These are phyloP conservation scores for Moniliella sp. DNA, from an alignment of 1,284 basidiomycete genomes.

Conservation along the genomic window DNA sequence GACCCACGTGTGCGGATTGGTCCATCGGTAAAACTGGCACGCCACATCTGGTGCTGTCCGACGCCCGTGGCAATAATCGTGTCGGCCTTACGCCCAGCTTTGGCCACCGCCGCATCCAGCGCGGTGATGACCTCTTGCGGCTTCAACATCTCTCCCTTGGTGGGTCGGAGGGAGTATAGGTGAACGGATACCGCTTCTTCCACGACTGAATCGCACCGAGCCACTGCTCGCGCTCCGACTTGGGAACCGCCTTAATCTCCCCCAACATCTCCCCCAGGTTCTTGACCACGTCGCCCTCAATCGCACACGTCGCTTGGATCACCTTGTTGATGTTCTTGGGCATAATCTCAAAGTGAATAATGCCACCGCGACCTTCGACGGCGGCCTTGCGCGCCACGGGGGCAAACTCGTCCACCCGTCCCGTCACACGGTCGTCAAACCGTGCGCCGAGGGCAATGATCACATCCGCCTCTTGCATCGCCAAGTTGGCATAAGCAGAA, in stretches of 20 bases:
- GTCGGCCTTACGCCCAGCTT: constrained; percentile 56
- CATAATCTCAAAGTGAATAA: constrained; percentile 95
- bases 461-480: constrained; percentile 89
- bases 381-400: constrained; percentile 74
- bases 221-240: constrained; percentile 51
- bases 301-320: constrained; percentile 73
- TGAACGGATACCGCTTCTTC: constrained; percentile 79
- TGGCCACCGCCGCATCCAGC: constrained; percentile 44
- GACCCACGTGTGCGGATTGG: constrained; percentile 62
- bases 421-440: constrained; percentile 94
- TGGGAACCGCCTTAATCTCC: constrained; percentile 32
- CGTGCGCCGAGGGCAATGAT: constrained; percentile 87
- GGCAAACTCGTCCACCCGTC: constrained; percentile 69
- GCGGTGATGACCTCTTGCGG: constrained; percentile 91
- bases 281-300: constrained; percentile 73
- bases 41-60: constrained; percentile 99
- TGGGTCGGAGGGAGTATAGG: constrained; percentile 48
- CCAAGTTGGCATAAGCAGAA: constrained; percentile 82
- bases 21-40: constrained; percentile 88
- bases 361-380: constrained; percentile 63
- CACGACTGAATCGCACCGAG: constrained; percentile 46
- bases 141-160: constrained; percentile 53
- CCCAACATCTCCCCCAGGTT: constrained; percentile 65
- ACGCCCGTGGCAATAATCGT: constrained; percentile 79
- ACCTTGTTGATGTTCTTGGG: constrained; percentile 99